Evolutionary conservation across 2,329 filamentous ascomycete genomes (phyloP).

Genomic region (Paraconiothyrium brasiliense): DNA sequence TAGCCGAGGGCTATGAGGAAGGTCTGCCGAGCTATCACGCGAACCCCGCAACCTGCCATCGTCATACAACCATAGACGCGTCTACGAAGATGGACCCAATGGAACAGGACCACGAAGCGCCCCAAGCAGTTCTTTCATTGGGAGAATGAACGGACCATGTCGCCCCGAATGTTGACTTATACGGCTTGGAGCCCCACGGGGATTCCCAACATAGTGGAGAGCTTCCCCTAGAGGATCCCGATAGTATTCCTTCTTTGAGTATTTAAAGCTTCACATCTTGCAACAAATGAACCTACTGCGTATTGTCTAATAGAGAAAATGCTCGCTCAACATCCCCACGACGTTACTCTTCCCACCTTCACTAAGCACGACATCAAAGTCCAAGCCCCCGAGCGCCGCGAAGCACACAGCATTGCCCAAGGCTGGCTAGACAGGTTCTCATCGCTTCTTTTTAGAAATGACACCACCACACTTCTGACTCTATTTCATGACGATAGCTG

Average conservation of each 20-base stretch:
- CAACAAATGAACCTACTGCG: no score
- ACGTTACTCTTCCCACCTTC: conserved; percentile 38
- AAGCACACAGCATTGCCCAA: conserved; percentile 29
- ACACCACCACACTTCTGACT: conserved; percentile 24
- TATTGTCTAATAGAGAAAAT: conserved; percentile 18
- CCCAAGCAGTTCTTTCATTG: background rate
- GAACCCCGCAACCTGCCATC: background rate
- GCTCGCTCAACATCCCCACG: conserved; percentile 35
- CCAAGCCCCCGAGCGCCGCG: conserved; percentile 19
- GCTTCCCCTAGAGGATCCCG: background rate
- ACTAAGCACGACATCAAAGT: conserved; percentile 27
- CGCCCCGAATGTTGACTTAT: conserved; percentile 11
- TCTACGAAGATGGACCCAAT: background rate
- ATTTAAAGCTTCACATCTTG: conserved; percentile 1
- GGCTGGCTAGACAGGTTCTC: conserved; percentile 42
- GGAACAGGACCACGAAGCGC: background rate
- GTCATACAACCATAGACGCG: conserved; percentile 4
- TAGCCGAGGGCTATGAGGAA: background rate
- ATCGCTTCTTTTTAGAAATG: conserved; percentile 28
- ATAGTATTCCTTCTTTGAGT: background rate
- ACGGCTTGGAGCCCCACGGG: background rate
- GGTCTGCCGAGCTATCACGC: background rate
- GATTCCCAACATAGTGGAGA: conserved; percentile 8
- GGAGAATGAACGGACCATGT: conserved; percentile 19
- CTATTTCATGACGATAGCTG: conserved; percentile 60